Evolutionary conservation across 257 asterid genomes (phyloP).

Genomic region (Paraleonurus japonicus): DNA sequence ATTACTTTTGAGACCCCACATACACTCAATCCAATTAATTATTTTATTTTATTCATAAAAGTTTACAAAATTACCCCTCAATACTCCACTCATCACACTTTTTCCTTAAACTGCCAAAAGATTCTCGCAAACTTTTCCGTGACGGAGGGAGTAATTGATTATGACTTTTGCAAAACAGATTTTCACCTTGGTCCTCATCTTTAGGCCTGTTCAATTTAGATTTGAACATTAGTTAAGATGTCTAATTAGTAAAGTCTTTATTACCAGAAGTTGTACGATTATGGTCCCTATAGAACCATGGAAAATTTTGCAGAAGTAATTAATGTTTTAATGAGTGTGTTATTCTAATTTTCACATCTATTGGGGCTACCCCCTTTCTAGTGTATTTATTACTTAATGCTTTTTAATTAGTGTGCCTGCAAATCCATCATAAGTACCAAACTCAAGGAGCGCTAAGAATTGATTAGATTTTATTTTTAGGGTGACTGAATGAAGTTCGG

Average conservation of each 20-base stretch:
- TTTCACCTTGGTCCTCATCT: slow-evolving; percentile 2
- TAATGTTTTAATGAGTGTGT: background rate
- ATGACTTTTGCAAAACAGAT: background rate
- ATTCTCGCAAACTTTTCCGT: too few species aligned
- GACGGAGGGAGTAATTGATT: background rate
- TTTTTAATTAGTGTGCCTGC: background rate
- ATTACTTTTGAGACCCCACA: too few species aligned
- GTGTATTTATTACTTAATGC: background rate
- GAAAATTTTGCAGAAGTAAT: background rate
- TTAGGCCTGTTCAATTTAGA: background rate
- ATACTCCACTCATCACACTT: too few species aligned
- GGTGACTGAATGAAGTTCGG: background rate
- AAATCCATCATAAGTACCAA: background rate
- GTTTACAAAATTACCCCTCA: too few species aligned
- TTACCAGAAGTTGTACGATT: background rate
- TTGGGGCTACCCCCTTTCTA: background rate
- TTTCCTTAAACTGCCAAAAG: too few species aligned
- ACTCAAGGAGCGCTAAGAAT: background rate
- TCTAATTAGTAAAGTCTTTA: background rate
- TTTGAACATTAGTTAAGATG: slow-evolving; percentile 3
- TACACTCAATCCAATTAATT: too few species aligned
- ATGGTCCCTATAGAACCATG: background rate
- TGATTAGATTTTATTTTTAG: background rate
- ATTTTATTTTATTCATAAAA: too few species aligned
- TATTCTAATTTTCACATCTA: background rate